Evolutionary conservation across 768 basidiomycete species (phyloP).

Genomic region (Panaeolus cyanescens): DNA sequence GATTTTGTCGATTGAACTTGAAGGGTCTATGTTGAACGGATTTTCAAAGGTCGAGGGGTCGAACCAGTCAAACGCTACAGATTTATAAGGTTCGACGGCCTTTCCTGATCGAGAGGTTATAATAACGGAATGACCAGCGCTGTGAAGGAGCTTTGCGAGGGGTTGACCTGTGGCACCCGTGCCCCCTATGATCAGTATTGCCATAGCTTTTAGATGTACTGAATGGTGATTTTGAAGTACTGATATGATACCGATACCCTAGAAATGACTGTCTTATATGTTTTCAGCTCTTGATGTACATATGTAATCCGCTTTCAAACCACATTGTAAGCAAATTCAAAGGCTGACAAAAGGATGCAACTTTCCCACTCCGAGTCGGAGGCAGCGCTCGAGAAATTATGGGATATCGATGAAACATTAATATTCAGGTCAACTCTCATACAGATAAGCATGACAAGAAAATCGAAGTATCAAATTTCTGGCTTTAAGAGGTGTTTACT

Average conservation of each 20-base stretch:
- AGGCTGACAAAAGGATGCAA: too few species aligned
- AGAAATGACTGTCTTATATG: too few species aligned
- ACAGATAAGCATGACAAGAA: background rate
- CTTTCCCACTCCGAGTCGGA: too few species aligned
- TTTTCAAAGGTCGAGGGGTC: constrained; percentile 20
- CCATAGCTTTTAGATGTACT: too few species aligned
- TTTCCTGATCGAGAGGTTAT: constrained; percentile 21
- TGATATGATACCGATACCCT: too few species aligned
- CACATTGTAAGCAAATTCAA: too few species aligned
- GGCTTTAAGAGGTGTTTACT: background rate
- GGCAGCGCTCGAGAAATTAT: too few species aligned
- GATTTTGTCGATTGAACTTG: constrained; percentile 17
- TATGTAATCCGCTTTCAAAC: too few species aligned
- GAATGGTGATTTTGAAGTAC: too few species aligned
- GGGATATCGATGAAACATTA: too few species aligned
- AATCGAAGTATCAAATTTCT: background rate
- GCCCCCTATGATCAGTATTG: constrained; percentile 27
- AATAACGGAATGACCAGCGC: constrained; percentile 16
- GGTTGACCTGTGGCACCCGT: constrained; percentile 20
- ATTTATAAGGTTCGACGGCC: constrained; percentile 18
- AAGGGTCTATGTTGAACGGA: constrained; percentile 10
- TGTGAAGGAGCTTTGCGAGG: constrained; percentile 19
- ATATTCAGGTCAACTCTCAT: background rate
- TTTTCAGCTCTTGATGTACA: too few species aligned
- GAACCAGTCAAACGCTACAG: constrained; percentile 25